phyloP scores from a whole-genome alignment of 768 basidiomycete species.

The Fomitopsis pulvina region DNA sequence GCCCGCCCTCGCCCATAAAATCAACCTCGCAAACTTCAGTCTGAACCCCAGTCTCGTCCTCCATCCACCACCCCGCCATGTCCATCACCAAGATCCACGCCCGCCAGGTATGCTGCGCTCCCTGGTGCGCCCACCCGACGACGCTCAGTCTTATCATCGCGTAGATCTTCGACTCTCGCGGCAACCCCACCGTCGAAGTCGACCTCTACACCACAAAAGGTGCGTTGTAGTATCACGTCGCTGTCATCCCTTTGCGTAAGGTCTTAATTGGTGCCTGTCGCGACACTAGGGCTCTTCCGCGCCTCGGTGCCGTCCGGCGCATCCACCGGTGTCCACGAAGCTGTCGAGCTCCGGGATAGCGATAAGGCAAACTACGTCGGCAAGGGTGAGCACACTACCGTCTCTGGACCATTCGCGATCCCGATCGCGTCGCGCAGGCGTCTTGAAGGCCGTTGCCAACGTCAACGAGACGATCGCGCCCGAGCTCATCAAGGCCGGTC shows the following conservation, averaged over 20 bases:
- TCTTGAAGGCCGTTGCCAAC: slow-evolving; percentile 88
- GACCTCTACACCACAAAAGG: slow-evolving; percentile 87
- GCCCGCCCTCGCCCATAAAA: background rate
- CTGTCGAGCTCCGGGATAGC: slow-evolving; percentile 96
- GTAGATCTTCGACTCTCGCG: slow-evolving; percentile 99
- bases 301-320: slow-evolving; percentile 97
- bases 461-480: slow-evolving; percentile 91
- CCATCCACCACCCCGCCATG: slow-evolving; percentile 47
- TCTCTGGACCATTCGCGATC: background rate
- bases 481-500: slow-evolving; percentile 74
- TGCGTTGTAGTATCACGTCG: slow-evolving; percentile 20
- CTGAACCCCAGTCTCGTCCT: slow-evolving; percentile 2
- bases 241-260: background rate
- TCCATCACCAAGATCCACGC: slow-evolving; percentile 89
- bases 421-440: slow-evolving; percentile 47
- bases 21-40: background rate
- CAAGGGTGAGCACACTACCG: slow-evolving; percentile 58
- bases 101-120: slow-evolving; percentile 62
- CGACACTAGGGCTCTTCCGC: slow-evolving; percentile 83
- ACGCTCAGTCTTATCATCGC: slow-evolving; percentile 54
- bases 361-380: slow-evolving; percentile 92
- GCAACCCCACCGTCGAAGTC: slow-evolving; percentile 96
- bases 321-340: slow-evolving; percentile 97
- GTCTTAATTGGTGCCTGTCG: background rate
- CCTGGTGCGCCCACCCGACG: background rate